Base-by-base conservation (phyloP, 768 basidiomycete species). In the Leucosporidium scottii region DNA sequence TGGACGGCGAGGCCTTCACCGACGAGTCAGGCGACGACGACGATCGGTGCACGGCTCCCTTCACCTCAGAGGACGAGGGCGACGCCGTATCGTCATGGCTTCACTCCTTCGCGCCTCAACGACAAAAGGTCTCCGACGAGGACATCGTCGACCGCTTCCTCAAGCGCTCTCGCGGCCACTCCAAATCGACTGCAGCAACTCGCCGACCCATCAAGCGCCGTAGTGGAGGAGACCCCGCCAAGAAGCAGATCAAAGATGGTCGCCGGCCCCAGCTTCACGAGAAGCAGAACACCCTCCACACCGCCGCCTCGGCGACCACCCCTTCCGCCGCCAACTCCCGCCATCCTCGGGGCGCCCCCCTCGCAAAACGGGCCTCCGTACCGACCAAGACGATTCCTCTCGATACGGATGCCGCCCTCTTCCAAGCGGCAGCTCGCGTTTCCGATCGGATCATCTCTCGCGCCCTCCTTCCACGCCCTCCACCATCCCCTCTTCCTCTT, bases 121-220 rank as follows among this genome's bases (percentile, higher is more conserved):
- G 54, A 12, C 58, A 36, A 0, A 30, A 25, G 10, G 31, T 8
- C 0, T 60, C 47, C 10, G 70, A 63, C 20, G 60, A 55, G 39
- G 68, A 74, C 25, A 62, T 74, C 30, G 65, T 74, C 60, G 73
- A 74, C 39, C 69, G 73, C 10, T 68, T 74, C 25, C 67, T 74
- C 17, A 59, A 58, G 60, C 62, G 67, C 17, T 65, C 70, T 0
- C 34, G 48, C 27, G 17, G 62, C 5, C 61, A 64, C 25, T 39
- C 48, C 21, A 67, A 61, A 49, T 51, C 47, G 44, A 17, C 39
- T 13, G 7, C 39, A 15, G 39, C 39, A 44, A 13, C 39, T 12
- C 39, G 39, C 15, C 39, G 39, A 17, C 39, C 39, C 10, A 15
- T 17, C 8, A 8, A 44, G 15, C 3, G 15, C 39, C 39, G 39